These are phyloP conservation scores for Cladosporium colombiae DNA, from an alignment of 2,329 filamentous ascomycete genomes.

Conservation along the genomic window DNA sequence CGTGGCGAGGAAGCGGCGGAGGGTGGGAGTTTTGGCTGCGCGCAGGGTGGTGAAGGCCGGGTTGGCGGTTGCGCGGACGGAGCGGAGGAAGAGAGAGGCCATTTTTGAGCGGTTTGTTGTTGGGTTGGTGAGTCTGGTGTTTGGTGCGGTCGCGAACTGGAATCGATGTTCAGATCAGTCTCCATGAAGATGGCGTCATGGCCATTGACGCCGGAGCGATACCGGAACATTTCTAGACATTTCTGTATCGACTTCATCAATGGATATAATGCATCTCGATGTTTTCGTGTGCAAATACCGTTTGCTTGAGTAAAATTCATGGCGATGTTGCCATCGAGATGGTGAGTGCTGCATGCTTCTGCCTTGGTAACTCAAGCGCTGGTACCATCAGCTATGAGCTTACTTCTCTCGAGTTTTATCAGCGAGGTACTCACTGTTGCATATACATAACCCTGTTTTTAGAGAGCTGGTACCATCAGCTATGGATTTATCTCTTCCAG, in stretches of 20 bases:
- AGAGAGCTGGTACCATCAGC: not conserved
- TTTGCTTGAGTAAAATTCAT: not conserved
- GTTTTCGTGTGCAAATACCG: not conserved
- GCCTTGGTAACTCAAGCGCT: not conserved
- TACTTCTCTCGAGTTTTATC: not conserved
- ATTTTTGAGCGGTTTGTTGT: not conserved
- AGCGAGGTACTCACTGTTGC: not conserved
- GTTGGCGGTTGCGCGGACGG: conserved; percentile 13
- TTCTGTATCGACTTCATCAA: not conserved
- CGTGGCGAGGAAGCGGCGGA: conserved; percentile 34
- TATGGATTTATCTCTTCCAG: not conserved
- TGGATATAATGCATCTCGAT: not conserved
- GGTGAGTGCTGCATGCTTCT: not conserved
- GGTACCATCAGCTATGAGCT: not conserved
- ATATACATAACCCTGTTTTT: not conserved
- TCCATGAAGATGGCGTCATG: conserved; percentile 14
- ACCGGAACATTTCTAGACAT: not conserved
- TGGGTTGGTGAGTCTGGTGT: not conserved
- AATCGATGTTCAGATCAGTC: not conserved
- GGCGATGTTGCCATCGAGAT: not conserved
- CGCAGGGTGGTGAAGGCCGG: conserved; percentile 13
- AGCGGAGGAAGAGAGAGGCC: conserved; percentile 16
- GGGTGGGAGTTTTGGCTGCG: conserved; percentile 7
- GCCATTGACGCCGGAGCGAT: not conserved
- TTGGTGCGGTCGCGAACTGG: not conserved